Base-by-base conservation (phyloP, 805 yeast species). In the Saturnispora saitoi region DNA sequence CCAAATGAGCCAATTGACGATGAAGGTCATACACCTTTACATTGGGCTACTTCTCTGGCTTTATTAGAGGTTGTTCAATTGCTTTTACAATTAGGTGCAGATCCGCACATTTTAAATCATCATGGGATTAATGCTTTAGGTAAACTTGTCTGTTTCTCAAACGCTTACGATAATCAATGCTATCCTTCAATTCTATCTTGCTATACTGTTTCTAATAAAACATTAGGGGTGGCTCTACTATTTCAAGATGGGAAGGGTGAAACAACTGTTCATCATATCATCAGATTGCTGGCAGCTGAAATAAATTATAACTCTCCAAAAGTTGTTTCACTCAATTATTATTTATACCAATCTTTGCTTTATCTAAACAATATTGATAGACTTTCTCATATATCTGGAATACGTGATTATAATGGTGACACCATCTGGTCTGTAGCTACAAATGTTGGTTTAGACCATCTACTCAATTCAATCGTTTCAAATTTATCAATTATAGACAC, bases 11-110 rank as follows among this genome's bases (percentile, higher is more conserved):
- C 82, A 2, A 80, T 86, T 19, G 95, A 86, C 58, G 80, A 79
- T 51, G 93, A 86, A 55, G 91, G 91, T 0, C 89, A 86, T 58
- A 81, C 90, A 0, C 78, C 89, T 1, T 70, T 86, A 47, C 95
- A 86, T 62, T 86, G 95, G 95, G 93, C 95, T 0, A 75, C 87
- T 29, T 82, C 93, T 0, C 76, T 86, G 80, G 91, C 86, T 1
- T 77, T 81, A 51, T 59, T 75, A n/a, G 71, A 74, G 6, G 69
- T 84, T 51, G 73, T 83, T 15, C 80, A 79, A 53, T 68, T 79
- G 28, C 60, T 85, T 28, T 56, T 83, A 19, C 63, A 68, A 5
- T 72, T 80, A 51, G 79, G 83, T 24, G 86, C 87, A 2, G 80
- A 81, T 57, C 82, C 84, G 3, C 53, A 76, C 24, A 63, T 68